A percentile compares a stretch with the other conserved stretches of the same genome.
phyloP scores from a whole-genome alignment of 352 stramenopile genomes.

The Phytophthora litchii region DNA sequence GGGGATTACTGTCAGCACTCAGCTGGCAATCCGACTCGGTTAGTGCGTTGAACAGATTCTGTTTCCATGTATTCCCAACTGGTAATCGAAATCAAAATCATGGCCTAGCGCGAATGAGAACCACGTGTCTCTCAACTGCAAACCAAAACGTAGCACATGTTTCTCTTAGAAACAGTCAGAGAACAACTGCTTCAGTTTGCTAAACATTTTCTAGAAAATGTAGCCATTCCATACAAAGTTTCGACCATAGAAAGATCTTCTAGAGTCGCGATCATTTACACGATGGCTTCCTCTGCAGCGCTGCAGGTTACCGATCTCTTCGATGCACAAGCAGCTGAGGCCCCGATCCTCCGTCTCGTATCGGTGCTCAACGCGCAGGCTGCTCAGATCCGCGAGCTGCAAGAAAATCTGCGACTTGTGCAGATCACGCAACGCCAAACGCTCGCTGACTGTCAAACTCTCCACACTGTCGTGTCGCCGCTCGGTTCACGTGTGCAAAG shows the following conservation, averaged over 20 bases:
- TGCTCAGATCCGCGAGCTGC: constrained; percentile 39
- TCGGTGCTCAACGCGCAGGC: constrained; percentile 70
- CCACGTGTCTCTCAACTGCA: too few species aligned
- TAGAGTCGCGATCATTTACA: neutral
- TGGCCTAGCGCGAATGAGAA: neutral
- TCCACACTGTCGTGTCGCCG: constrained; percentile 10
- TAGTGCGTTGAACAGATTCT: neutral
- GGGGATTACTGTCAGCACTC: neutral
- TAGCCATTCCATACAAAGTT: constrained; percentile 6
- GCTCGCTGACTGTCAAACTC: constrained; percentile 24
- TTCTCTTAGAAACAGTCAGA: too few species aligned
- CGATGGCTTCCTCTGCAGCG: constrained; percentile 4
- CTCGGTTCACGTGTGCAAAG: constrained; percentile 13
- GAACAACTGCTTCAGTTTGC: too few species aligned
- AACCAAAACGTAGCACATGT: too few species aligned
- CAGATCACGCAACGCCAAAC: constrained; percentile 40
- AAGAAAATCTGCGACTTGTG: constrained; percentile 34
- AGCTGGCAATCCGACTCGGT: neutral
- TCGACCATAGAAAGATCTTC: constrained; percentile 21
- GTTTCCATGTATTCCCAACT: neutral
- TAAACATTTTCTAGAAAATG: neutral
- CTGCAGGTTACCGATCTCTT: constrained; percentile 59
- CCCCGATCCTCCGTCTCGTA: constrained; percentile 60
- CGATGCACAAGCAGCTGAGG: constrained; percentile 53
- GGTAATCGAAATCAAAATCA: too few species aligned